Evolutionary conservation across 306 rosid species (phyloP).

Genomic region (Rosa chinensis): DNA sequence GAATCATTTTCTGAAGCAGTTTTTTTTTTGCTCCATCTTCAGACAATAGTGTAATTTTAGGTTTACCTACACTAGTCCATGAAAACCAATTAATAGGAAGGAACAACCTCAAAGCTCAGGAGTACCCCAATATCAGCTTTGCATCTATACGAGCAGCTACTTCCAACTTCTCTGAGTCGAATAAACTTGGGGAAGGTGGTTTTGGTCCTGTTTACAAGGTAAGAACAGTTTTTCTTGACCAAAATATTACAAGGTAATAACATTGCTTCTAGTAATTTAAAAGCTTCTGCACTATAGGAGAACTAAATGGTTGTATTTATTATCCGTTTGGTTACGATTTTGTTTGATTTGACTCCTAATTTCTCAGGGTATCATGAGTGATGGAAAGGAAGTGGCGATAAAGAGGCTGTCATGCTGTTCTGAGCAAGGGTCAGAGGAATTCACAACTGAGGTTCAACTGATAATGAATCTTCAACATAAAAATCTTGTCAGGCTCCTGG

Average conservation of each 20-base stretch:
- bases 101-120: conserved; percentile 16
- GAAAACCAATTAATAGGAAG: conserved; percentile 9
- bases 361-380: conserved; percentile 48
- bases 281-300: background rate
- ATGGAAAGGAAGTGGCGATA: conserved; percentile 63
- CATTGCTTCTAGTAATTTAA: background rate
- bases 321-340: background rate
- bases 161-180: conserved; percentile 46
- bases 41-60: conserved; percentile 25
- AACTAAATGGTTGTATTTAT: background rate
- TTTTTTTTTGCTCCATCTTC: background rate
- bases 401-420: conserved; percentile 59
- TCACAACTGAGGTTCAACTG: conserved; percentile 62
- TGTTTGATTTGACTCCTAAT: background rate
- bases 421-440: conserved; percentile 57
- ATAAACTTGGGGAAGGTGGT: conserved; percentile 73
- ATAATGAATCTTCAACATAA: conserved; percentile 74
- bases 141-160: conserved; percentile 47
- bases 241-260: background rate
- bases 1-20: background rate
- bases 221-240: background rate
- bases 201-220: conserved; percentile 79
- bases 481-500: conserved; percentile 62
- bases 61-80: background rate
- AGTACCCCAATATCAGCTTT: conserved; percentile 42